Base-by-base conservation (phyloP, 768 basidiomycete species). In the Trametes cinnabarina region DNA sequence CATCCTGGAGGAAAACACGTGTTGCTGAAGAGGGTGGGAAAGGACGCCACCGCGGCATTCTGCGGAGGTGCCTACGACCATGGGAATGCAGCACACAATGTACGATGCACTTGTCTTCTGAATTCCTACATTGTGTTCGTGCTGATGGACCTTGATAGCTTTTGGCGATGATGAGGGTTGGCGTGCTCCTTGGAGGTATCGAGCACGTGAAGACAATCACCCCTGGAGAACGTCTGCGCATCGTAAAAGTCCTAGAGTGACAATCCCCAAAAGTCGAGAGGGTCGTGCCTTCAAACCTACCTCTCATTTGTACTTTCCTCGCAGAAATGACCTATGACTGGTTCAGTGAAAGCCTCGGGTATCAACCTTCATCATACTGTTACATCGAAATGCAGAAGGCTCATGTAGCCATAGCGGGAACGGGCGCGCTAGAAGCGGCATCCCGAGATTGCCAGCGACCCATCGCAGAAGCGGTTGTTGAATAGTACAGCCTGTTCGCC, bases 51-150 rank as follows among this genome's bases (percentile, higher is more conserved):
- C 0, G 80, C 87, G 0, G 81, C 89, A 2, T 95, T 95, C 76
- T 90, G 87, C 68, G 94, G 94, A 4, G 92, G 92, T 22, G 76
- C 88, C 2, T 91, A 92, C 70, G 79, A 84, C 25, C 91, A 94
- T 68, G 90, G 88, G 8, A 88, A 90, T 69, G 90, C 89, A 6
- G 91, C 91, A 11, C 86, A 88, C 69, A 90, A 89, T 61, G 86
- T 86, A 68, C 60, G 83, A 73, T 47, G 12, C 8, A 15, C 47
- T 55, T 54, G 26, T 48, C 26, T 43, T 19, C 7, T 22, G 23
- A 12, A 1, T 28, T 32, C 26, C 32, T 25, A 35, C 42, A 12
- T 6, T 32, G 12, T 32, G 30, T 32, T n/a, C 30, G 19, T 47
- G 34, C 44, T 54, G 32, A 54, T 32, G 25, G 47, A 28, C 43